Evolutionary conservation across 345 rosid species (phyloP).

Genomic region (Citrus mangshanensis): DNA sequence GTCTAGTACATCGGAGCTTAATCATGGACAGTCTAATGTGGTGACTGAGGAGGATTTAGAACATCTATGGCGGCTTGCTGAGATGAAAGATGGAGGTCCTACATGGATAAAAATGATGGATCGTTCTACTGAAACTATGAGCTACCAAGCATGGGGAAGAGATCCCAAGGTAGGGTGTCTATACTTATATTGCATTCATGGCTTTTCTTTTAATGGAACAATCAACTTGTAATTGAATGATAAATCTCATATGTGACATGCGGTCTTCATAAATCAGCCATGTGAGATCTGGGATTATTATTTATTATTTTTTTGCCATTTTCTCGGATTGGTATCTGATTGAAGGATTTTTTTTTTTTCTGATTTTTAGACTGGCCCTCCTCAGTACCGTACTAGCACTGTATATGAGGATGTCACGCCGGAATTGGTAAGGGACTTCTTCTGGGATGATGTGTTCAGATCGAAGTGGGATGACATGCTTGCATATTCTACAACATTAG

Average conservation of each 20-base stretch:
- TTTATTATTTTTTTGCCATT: neutral
- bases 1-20: constrained; percentile 30
- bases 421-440: constrained; percentile 68
- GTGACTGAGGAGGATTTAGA: constrained; percentile 64
- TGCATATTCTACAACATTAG: constrained; percentile 40
- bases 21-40: constrained; percentile 35
- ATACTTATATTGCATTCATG: neutral
- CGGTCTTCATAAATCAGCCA: neutral
- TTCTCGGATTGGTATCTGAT: neutral
- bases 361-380: constrained; percentile 56
- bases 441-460: constrained; percentile 81
- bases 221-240: neutral
- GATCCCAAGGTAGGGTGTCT: constrained; percentile 48
- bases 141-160: constrained; percentile 75
- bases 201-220: neutral
- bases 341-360: neutral
- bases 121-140: constrained; percentile 54
- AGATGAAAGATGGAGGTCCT: constrained; percentile 74
- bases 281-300: neutral
- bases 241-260: neutral
- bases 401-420: constrained; percentile 71
- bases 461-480: constrained; percentile 86
- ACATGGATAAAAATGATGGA: constrained; percentile 78
- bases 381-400: constrained; percentile 61
- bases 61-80: constrained; percentile 54